These are phyloP conservation scores for Chenopodium suecicum DNA, from an alignment of 148 eudicot genomes.

Conservation along the genomic window DNA sequence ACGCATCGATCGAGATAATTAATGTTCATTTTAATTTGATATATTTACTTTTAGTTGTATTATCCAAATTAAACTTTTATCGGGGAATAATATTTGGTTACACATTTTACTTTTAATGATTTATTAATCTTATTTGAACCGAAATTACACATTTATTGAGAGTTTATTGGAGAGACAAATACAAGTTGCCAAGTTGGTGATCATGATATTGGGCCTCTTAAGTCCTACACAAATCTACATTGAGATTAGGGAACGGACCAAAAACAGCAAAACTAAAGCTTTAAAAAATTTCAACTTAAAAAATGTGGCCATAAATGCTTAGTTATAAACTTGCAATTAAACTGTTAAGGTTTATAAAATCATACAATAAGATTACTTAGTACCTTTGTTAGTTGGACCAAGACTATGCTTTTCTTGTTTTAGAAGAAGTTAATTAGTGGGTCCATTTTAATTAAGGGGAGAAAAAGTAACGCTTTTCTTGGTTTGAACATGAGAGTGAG, in stretches of 20 bases:
- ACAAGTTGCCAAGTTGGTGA: background rate
- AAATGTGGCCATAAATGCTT: conserved; percentile 6
- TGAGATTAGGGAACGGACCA: conserved; percentile 22
- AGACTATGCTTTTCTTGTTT: conserved; percentile 85
- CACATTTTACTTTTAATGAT: too few relatives aligned
- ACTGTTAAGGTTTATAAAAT: background rate
- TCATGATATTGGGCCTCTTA: background rate
- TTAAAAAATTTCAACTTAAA: background rate
- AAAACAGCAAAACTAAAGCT: conserved; percentile 14
- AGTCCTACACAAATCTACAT: background rate
- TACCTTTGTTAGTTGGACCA: conserved; percentile 43
- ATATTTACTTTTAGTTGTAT: too few relatives aligned
- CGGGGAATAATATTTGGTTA: too few relatives aligned
- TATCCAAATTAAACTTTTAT: too few relatives aligned
- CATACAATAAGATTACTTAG: background rate
- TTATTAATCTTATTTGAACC: too few relatives aligned
- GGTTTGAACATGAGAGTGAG: conserved; percentile 3
- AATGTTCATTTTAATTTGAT: too few relatives aligned
- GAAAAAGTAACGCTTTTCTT: background rate
- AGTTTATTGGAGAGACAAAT: background rate
- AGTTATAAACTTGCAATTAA: background rate
- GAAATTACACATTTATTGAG: too few relatives aligned
- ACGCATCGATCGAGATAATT: too few relatives aligned
- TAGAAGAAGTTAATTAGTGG: conserved; percentile 9
- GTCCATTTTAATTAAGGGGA: background rate